These are phyloP conservation scores for Theobroma grandiflorum DNA, from an alignment of 441 rosid species.

Conservation along the genomic window DNA sequence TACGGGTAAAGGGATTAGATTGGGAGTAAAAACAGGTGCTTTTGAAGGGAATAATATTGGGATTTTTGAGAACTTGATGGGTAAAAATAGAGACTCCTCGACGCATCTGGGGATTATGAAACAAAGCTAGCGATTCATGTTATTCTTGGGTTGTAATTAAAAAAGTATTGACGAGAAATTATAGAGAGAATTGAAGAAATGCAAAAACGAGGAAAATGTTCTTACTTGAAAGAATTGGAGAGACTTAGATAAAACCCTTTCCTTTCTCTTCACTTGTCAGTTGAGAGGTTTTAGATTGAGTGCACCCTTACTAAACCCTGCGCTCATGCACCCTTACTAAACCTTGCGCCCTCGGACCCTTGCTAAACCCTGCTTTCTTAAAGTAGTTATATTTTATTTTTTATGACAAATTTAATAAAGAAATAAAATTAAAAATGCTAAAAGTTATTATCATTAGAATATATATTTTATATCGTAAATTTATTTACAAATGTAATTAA, in stretches of 20 bases:
- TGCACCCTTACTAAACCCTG: neutral
- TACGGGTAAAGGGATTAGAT: conserved; percentile 38
- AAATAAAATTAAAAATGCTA: too few relatives aligned
- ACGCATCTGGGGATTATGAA: conserved; percentile 55
- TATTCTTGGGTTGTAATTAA: neutral
- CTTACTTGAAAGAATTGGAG: conserved; percentile 12
- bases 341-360: too few relatives aligned
- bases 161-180: neutral
- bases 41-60: conserved; percentile 26
- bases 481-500: too few relatives aligned
- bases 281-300: neutral
- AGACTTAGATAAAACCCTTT: neutral
- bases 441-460: too few relatives aligned
- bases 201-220: neutral
- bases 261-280: neutral
- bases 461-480: too few relatives aligned
- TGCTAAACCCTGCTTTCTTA: too few relatives aligned
- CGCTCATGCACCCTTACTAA: neutral
- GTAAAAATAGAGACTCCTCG: conserved; percentile 51
- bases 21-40: conserved; percentile 33
- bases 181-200: neutral
- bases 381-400: too few relatives aligned
- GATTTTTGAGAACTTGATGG: conserved; percentile 35
- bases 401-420: too few relatives aligned
- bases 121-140: conserved; percentile 15